phyloP scores from a whole-genome alignment of 2,329 filamentous ascomycete genomes.

The Didymella exigua region DNA sequence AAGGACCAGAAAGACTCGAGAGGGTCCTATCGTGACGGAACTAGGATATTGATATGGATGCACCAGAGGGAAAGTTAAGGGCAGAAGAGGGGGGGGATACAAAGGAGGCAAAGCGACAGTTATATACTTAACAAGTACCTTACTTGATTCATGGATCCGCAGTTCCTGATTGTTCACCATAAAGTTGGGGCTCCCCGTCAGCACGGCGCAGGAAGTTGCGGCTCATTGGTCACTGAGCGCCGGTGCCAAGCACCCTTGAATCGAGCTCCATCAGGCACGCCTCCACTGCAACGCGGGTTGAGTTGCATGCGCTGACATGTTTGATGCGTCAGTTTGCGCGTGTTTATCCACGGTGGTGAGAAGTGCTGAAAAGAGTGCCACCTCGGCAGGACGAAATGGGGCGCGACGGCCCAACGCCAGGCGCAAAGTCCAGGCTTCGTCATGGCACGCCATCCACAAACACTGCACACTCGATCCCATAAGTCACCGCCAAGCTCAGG shows the following conservation, averaged over 20 bases:
- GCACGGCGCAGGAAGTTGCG: neutral
- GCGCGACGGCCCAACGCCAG: neutral
- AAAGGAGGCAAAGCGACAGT: neutral
- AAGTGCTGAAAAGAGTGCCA: too few species aligned
- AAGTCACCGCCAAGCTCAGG: neutral
- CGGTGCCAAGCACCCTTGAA: neutral
- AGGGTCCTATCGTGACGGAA: neutral
- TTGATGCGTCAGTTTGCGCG: conserved; percentile 15
- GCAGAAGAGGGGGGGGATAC: neutral
- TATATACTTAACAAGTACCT: neutral
- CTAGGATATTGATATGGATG: neutral
- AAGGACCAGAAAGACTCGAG: neutral
- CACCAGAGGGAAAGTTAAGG: neutral
- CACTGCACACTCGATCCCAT: neutral
- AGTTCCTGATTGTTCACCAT: conserved; percentile 5
- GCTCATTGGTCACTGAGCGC: neutral
- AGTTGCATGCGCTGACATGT: neutral
- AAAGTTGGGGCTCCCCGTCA: neutral
- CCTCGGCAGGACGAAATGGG: neutral
- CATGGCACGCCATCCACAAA: neutral
- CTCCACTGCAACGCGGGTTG: neutral
- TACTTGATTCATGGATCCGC: neutral
- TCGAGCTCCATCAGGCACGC: neutral
- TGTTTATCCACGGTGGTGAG: conserved; percentile 6
- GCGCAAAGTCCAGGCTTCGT: neutral